phyloP scores from a whole-genome alignment of 2,329 filamentous ascomycete genomes.

The Pseudofabraea citricarpa region DNA sequence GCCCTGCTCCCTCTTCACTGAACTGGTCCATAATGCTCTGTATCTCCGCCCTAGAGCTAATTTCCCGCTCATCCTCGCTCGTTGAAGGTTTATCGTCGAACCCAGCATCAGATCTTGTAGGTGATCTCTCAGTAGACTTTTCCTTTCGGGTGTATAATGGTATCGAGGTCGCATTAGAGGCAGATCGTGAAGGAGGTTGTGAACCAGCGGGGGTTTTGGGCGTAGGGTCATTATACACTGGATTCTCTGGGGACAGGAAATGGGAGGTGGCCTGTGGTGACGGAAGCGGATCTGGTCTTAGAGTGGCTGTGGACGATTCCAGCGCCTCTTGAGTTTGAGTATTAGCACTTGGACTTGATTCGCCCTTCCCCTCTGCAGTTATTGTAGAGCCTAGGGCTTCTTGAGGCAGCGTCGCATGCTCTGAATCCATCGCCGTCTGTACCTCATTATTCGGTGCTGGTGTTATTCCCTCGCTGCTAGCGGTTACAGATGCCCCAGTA shows the following conservation, averaged over 20 bases:
- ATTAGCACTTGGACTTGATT: background rate
- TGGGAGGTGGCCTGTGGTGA: constrained; percentile 6
- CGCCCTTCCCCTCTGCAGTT: constrained; percentile 1
- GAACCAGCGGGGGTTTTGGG: constrained; percentile 38
- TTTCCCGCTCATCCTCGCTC: constrained; percentile 62
- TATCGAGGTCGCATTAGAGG: constrained; percentile 28
- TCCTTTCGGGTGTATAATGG: constrained; percentile 28
- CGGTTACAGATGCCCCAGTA: background rate
- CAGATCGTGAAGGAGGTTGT: constrained; percentile 33
- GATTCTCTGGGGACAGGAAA: constrained; percentile 14
- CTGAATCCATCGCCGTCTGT: background rate
- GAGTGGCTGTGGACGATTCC: constrained; percentile 30
- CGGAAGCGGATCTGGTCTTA: constrained; percentile 21
- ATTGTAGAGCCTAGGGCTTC: background rate
- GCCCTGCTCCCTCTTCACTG: constrained; percentile 66
- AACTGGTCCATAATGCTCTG: constrained; percentile 98
- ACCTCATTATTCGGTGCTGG: too few relatives aligned
- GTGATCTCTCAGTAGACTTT: constrained; percentile 38
- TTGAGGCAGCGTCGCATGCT: background rate
- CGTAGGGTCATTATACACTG: constrained; percentile 42
- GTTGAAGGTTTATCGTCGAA: constrained; percentile 53
- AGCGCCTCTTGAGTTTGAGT: constrained; percentile 15
- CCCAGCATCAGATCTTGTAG: constrained; percentile 48
- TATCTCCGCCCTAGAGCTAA: constrained; percentile 76
- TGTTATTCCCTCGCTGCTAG: background rate